Base-by-base conservation (phyloP, 2,329 filamentous ascomycete species). In the Rhynchosporium agropyri region DNA sequence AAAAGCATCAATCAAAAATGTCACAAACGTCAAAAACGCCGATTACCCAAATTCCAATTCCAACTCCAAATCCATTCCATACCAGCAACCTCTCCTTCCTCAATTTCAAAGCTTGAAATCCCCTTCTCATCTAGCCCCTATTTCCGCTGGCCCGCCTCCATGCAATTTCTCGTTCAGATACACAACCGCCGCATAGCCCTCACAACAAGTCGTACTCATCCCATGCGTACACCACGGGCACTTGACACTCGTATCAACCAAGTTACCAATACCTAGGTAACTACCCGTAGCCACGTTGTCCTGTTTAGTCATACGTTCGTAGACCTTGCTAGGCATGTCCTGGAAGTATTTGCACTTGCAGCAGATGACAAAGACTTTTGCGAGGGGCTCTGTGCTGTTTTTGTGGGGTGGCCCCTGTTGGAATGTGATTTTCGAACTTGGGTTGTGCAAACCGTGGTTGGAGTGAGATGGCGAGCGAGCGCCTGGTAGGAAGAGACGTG, bases 141-240 rank as follows among this genome's bases (percentile, higher is more conserved):
- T 20, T 20, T 13, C 31, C 4, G 40, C 10, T 13, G 12, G 40
- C 40, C 10, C 29, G 20, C 20, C 10, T 63, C 82, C 74, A 70
- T 88, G 84, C 57, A 88, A 73, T 64, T 83, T 83, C 74, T 90
- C 86, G 70, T 84, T 84, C 69, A 91, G 76, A 65, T 87, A 84
- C 3, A 91, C 83, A 50, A 88, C 80, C 1, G 88, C 85, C 10
- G 85, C 84, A 76, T 88, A 88, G 7, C 87, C 88, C 10, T 87
- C 82, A 73, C 89, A 91, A 75, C 89, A 91, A 63, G 76, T 78
- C 13, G 82, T 87, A 67, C 80, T 87, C 88, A 91, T 90, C 56
- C 83, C 82, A 76, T 91, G 89, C 49, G 79, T 79, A 73, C 89
- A 91, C 89, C 89, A 91, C 8, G 87, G 87, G 72, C 88, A 91